Evolutionary conservation across 2,329 filamentous ascomycete species (phyloP), one percentile per base, ranked within the genome.

Genomic region (Pyrenophora teres): DNA sequence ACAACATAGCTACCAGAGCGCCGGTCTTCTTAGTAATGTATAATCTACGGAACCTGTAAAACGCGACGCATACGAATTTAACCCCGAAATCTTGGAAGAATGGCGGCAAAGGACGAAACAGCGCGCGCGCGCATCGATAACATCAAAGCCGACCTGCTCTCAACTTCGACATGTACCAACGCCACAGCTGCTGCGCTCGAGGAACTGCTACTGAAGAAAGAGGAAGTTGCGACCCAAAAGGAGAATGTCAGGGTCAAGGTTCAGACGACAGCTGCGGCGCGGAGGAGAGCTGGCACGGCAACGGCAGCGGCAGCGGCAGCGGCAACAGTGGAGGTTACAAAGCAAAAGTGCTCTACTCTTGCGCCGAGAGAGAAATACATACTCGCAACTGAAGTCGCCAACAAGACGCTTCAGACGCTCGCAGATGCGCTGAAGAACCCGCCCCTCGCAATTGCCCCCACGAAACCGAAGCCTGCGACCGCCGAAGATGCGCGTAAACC

Each of bases 331-430:
- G 59, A 78, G 30, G 70, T 69, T 38, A 70, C 71, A 30, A 75
- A 76, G 43, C 74, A 75, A 40, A 50, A 59, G 4, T n/a, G 61
- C 2, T 46, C 46, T 10, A 40, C 50, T n/a, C 70, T 87, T 25
- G 75, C 80, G 4, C 68, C 78, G 4, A 83, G 81, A 61, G 87
- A 90, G 51, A 84, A 81, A 69, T 85, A 85, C 43, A 78, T 83
- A 38, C 75, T 92, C 31, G 88, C 89, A 10, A 90, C 88, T 0
- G 83, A 91, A 55, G 79, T 90, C 31, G 84, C 91, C 63, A 93
- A 92, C 68, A 77, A 79, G 6, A 81, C 86, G 1, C 78, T 92
- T 33, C 91, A 89, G 64, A 80, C 82, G 8, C 79, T 93, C 3
- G 80, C 81, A n/a, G 85, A 89, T 49, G 85, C 85, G 0, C 78